Evolutionary conservation across 2,329 filamentous ascomycete genomes (phyloP), one percentile per base, ranked within the genome.

Genomic region (Diaporthe citrichinensis): DNA sequence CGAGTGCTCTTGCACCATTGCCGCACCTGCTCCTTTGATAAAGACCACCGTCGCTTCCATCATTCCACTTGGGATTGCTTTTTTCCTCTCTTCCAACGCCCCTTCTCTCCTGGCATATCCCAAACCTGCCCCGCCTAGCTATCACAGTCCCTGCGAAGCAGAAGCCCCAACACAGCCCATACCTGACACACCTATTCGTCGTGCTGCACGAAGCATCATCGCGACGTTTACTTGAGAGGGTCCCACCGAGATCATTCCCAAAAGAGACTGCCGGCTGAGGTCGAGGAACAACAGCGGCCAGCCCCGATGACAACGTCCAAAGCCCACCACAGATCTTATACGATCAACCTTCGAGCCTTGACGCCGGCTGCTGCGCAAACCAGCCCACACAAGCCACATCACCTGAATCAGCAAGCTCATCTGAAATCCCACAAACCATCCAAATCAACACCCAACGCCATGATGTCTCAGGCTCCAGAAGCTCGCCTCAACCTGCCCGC

Each of bases 261-360:
- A 55, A 41, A 65, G 34, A 65, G 44, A 73, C 25, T 20, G 4
- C 53, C 71, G 49, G 71, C 71, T 44, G 34, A 61, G 71, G 71
- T 53, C 46, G 61, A 65, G 36, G 57, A 73, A 65, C 20, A 14
- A 46, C 36, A 65, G 49, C 71, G 49, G 65, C 34, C 58, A 65
- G n/a, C 49, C 73, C 71, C 75, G n/a, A 76, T 76, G 75, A 67
- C 75, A 76, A 71, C 69, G n/a, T 36, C 73, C 36, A 75, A 65
- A 73, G 39, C 73, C 49, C 75, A 75, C 55, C 71, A 71, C 44
- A 74, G 76, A 75, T 77, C 76, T 67, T 71, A 71, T 68, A 77
- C 76, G 73, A 77, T 77, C 73, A 77, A 55, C 69, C 57, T 77
- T 20, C 76, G 73, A 44, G 57, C 62, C 12, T 68, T 68, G 62